Evolutionary conservation across 345 rosid genomes (phyloP).

Genomic region (Mercurialis annua): DNA sequence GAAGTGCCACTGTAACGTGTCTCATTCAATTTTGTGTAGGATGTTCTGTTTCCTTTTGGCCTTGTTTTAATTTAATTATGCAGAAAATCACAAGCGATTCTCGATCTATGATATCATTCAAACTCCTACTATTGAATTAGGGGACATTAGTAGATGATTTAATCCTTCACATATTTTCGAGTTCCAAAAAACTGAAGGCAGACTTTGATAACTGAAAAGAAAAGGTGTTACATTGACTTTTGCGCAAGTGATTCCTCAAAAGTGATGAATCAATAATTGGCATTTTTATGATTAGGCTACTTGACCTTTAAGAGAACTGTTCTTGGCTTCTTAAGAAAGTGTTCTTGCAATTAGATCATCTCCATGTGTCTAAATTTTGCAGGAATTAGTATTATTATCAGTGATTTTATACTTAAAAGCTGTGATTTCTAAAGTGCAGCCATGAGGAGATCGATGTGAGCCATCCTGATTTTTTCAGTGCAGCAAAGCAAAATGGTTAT

Average conservation of each 20-base stretch:
- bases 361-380: conserved; percentile 1
- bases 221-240: not conserved
- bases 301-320: not conserved
- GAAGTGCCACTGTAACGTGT: not conserved
- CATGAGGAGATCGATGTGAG: conserved; percentile 90
- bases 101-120: not conserved
- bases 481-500: conserved; percentile 90
- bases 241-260: not conserved
- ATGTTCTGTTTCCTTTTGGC: not conserved
- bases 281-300: not conserved
- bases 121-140: not conserved
- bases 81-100: not conserved
- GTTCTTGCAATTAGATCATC: not conserved
- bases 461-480: conserved; percentile 87
- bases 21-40: not conserved
- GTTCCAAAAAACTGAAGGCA: not conserved
- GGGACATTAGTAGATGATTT: not conserved
- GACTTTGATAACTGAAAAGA: not conserved
- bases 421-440: conserved; percentile 45
- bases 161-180: not conserved
- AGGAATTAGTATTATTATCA: not conserved
- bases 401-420: conserved; percentile 10
- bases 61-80: not conserved
- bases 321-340: conserved; percentile 5
- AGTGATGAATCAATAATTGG: not conserved